Evolutionary conservation across 768 basidiomycete genomes (phyloP), one percentile per base, ranked within the genome.

Genomic region (Phaeolepiota aurea): DNA sequence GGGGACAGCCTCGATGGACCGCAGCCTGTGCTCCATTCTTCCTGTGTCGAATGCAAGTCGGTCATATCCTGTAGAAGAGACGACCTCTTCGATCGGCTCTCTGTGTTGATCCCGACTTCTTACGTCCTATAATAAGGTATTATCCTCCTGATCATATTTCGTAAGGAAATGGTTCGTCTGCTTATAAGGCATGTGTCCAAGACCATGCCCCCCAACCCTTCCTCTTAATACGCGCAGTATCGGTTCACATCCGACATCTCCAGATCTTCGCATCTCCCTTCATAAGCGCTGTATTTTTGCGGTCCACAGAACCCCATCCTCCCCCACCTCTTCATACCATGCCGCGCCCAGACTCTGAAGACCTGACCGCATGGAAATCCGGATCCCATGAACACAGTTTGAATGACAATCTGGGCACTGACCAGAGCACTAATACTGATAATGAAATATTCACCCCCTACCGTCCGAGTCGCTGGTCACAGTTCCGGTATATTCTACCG

Each of bases 381-480:
- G 25, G 25, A 28, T 7, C 25, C n/a, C n/a, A n/a, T n/a, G n/a
- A n/a, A n/a, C n/a, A n/a, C n/a, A 28, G 25, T n/a, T n/a, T 28
- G 7, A 7, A 28, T n/a, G 25, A 28, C 7, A 7, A 28, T 28
- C 25, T 28, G 25, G 25, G n/a, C n/a, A n/a, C n/a, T n/a, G 25
- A 28, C 7, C 7, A 28, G 7, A 7, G 25, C 25, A 28, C 25
- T 28, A n/a, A 28, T 28, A 28, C 25, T n/a, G 7, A 7, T 7
- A n/a, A 28, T n/a, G 25, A 28, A 7, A 28, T 28, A n/a, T 28
- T 7, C n/a, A 28, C 25, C 7, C 7, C 7, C n/a, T 16, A 15
- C 23, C 61, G 67, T 49, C 74, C 72, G 10, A 79, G 78, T 52
- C 50, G 56, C 37, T 79, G 75, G 78, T 65, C 72, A n/a, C 66